A percentile compares a stretch with the other conserved stretches of the same genome.
Conservation (phyloP, 148 eudicot species). For the Fagopyrum tataricum region DNA sequence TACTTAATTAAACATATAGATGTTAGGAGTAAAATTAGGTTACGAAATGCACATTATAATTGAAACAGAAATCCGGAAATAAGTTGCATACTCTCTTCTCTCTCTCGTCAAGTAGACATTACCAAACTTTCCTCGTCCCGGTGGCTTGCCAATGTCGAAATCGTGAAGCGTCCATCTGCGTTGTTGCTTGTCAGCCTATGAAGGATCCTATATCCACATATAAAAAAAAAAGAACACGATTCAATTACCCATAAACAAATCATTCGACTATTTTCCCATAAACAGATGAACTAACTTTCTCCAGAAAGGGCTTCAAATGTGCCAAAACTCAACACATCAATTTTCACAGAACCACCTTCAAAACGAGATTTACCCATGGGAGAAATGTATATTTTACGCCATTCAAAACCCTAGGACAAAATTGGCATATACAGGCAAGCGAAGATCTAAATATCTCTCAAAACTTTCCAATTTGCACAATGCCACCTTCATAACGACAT, state of each 20-base stretch:
- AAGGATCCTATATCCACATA: conserved; percentile 32
- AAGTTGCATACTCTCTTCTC: conserved; percentile 66
- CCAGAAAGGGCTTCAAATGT: background rate
- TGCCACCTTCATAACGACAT: too few relatives aligned
- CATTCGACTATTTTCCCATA: background rate
- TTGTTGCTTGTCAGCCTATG: conserved; percentile 58
- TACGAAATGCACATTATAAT: too few relatives aligned
- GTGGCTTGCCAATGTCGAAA: conserved; percentile 91
- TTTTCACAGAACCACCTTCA: background rate
- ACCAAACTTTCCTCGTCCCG: conserved; percentile 94
- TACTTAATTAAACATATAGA: too few relatives aligned
- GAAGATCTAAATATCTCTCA: too few relatives aligned
- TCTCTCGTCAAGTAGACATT: conserved; percentile 88
- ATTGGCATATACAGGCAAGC: too few relatives aligned
- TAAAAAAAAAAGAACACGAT: background rate
- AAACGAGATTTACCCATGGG: background rate
- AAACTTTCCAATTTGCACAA: too few relatives aligned
- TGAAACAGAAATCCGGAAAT: background rate
- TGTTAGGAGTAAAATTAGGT: too few relatives aligned
- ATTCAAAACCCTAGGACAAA: too few relatives aligned
- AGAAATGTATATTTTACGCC: too few relatives aligned
- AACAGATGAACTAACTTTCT: background rate
- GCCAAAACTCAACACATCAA: background rate
- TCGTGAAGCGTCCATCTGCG: conserved; percentile 71
- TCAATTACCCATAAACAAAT: background rate